These are phyloP conservation scores for Pseudopithomyces maydicus DNA, from an alignment of 2,329 filamentous ascomycete species.

Conservation along the genomic window DNA sequence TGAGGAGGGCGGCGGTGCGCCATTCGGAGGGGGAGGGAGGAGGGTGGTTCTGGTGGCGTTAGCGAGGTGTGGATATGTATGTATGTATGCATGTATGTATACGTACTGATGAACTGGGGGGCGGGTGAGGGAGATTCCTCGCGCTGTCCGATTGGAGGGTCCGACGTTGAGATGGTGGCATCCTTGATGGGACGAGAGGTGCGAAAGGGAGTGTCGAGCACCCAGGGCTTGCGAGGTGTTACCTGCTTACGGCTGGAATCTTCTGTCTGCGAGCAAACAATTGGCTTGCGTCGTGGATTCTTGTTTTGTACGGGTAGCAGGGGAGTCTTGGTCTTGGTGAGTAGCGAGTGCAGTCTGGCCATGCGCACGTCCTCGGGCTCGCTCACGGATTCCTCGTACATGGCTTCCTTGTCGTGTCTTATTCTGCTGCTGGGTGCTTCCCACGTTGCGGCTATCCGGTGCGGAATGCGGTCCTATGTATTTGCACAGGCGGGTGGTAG, in stretches of 20 bases:
- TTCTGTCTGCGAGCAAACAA: neutral
- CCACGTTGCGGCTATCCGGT: no score
- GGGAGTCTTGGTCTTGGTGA: neutral
- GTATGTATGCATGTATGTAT: neutral
- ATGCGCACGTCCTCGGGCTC: slow-evolving; percentile 2
- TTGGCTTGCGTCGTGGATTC: neutral
- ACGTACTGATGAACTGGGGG: neutral
- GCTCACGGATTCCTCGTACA: neutral
- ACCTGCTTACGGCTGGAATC: no score
- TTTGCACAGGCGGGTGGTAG: no score
- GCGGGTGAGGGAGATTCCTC: neutral
- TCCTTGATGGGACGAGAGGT: neutral
- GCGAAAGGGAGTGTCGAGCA: neutral
- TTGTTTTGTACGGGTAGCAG: neutral
- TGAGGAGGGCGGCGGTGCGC: neutral
- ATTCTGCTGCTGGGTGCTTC: no score
- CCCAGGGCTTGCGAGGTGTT: neutral
- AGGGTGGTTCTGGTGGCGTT: neutral
- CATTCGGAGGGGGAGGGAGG: neutral
- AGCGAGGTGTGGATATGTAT: neutral
- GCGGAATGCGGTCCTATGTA: no score
- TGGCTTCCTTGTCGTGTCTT: no score
- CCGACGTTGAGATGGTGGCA: neutral
- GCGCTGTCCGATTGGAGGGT: no score
- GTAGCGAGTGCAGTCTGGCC: slow-evolving; percentile 8